Conservation (phyloP, 768 basidiomycete species). For the Tephrocybe rancida region DNA sequence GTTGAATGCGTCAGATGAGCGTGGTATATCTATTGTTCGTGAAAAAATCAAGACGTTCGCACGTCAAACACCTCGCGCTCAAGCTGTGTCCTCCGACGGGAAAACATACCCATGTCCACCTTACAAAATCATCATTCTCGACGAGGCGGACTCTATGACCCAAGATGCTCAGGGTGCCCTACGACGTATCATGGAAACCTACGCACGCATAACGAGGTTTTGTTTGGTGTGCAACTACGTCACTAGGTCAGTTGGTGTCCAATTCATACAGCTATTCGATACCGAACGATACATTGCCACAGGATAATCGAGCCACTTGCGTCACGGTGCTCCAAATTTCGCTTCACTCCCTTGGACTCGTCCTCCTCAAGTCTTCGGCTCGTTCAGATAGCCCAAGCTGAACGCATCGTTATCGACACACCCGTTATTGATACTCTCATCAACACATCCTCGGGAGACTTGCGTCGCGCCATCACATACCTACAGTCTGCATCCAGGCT, state of each 20-base stretch:
- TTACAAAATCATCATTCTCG: constrained; percentile 98
- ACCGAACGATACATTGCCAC: background rate
- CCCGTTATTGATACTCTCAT: constrained; percentile 76
- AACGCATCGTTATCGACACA: constrained; percentile 60
- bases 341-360: constrained; percentile 91
- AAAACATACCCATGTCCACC: constrained; percentile 94
- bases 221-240: constrained; percentile 99
- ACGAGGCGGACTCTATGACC: constrained; percentile 99
- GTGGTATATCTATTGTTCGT: constrained; percentile 94
- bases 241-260: constrained; percentile 63
- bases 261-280: background rate
- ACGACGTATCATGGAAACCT: constrained; percentile 99
- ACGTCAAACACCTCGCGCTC: constrained; percentile 86
- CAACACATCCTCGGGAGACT: constrained; percentile 83
- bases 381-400: constrained; percentile 75
- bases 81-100: constrained; percentile 69
- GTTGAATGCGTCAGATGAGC: constrained; percentile 97
- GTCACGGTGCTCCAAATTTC: constrained; percentile 98
- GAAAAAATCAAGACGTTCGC: constrained; percentile 99
- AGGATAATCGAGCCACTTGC: constrained; percentile 99
- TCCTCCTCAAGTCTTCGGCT: constrained; percentile 76
- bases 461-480: constrained; percentile 96
- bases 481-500: constrained; percentile 94
- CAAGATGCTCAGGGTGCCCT: constrained; percentile 98
- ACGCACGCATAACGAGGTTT: constrained; percentile 95